Evolutionary conservation across 495 filamentous ascomycete species (phyloP), one percentile per base, ranked within the genome.

Genomic region (Letharia lupina): DNA sequence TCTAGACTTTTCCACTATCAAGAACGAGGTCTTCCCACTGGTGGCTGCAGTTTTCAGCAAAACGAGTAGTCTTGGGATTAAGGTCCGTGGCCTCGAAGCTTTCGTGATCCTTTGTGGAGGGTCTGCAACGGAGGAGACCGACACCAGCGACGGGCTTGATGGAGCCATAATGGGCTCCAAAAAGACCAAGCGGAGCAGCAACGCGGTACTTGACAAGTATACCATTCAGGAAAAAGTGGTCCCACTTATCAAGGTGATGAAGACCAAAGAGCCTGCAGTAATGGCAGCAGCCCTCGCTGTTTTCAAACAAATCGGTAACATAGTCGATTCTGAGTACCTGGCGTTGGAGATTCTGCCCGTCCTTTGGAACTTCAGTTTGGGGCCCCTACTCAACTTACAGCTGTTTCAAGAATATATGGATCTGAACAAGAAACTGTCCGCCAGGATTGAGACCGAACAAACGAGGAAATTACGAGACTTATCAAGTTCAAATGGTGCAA

Each of bases 181-280:
- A 61, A 81, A 75, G 64, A 77, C 83, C 42, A 84, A 80, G 69
- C 77, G 83, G 59, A 77, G 78, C 42, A 86, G 84, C 39, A 85
- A 83, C 4, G 89, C 91, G 3, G 91, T 91, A 23, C 79, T 98
- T 42, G 94, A 98, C 76, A 98, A 98, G 73, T 96, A 91, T 70
- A 97, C 94, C 2, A 89, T 98, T 70, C 95, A 98, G 72, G 94
- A 98, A 73, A 97, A 96, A 76, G 87, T 98, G 20, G 83, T 98
- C 6, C 94, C 94, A 1, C 79, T 96, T 7, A 81, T 98, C 63
- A 91, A 90, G 71, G 91, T 79, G 1, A 98, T 98, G 75, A 98
- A 98, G 74, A 98, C 94, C 0, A 97, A 95, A 71, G 94, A 98
- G 71, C 94, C 94, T 0, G 93, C 91, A 3, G 94, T 98, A 4